These are phyloP conservation scores for Candida khao-thaluensis DNA, from an alignment of 805 yeast genomes.

Conservation along the genomic window DNA sequence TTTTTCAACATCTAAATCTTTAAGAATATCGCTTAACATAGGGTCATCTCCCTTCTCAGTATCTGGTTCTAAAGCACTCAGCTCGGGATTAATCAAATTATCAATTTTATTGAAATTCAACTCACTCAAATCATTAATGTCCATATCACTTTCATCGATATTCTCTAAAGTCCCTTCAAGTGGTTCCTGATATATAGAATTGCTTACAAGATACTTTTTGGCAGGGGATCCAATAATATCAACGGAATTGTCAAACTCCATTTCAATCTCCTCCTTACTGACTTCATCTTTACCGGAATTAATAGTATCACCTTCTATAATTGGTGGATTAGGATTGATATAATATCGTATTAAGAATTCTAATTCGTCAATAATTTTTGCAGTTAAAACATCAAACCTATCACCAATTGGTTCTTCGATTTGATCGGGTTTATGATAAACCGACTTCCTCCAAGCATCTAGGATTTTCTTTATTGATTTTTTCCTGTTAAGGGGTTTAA, in stretches of 20 bases:
- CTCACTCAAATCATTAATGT: constrained; percentile 39
- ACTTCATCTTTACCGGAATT: constrained; percentile 19
- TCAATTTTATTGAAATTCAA: constrained; percentile 39
- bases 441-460: constrained; percentile 42
- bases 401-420: constrained; percentile 21
- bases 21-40: background rate
- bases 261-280: constrained; percentile 27
- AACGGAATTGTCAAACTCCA: constrained; percentile 25
- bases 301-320: constrained; percentile 20
- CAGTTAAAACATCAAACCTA: constrained; percentile 64
- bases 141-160: constrained; percentile 22
- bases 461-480: constrained; percentile 37
- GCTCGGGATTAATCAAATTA: constrained; percentile 27
- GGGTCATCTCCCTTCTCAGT: background rate
- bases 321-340: constrained; percentile 21
- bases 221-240: constrained; percentile 18
- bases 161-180: constrained; percentile 9
- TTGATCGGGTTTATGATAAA: constrained; percentile 18
- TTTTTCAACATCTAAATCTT: background rate
- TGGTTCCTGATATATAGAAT: background rate
- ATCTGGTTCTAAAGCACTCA: background rate
- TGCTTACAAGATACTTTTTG: constrained; percentile 11
- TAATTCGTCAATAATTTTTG: constrained; percentile 68
- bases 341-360: constrained; percentile 53
- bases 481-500: constrained; percentile 21